Percentiles rank a stretch among this genome's conserved stretches.
Evolutionary conservation across 2,329 filamentous ascomycete genomes (phyloP).

Genomic region (Parafenestella ontariensis): DNA sequence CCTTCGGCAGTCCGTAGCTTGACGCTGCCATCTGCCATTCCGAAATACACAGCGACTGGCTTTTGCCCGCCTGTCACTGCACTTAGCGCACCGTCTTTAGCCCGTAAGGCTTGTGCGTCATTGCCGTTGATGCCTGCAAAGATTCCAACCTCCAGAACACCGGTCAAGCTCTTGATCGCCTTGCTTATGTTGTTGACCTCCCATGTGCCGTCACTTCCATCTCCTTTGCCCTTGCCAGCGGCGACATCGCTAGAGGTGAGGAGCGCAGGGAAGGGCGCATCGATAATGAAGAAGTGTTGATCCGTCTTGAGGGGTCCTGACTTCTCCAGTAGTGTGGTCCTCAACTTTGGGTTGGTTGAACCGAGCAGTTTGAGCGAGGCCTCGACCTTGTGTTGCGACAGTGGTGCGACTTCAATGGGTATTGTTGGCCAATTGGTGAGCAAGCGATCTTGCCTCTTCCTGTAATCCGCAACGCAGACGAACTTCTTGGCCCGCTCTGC

Average conservation of each 20-base stretch:
- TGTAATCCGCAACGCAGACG: conserved; percentile 87
- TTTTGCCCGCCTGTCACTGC: conserved; percentile 73
- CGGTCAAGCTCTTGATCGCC: conserved; percentile 79
- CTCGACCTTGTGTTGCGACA: conserved; percentile 80
- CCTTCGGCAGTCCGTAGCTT: conserved; percentile 43
- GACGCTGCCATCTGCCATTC: conserved; percentile 70
- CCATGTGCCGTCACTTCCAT: conserved; percentile 73
- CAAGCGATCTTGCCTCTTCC: conserved; percentile 82
- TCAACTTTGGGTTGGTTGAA: conserved; percentile 71
- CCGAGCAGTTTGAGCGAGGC: conserved; percentile 75
- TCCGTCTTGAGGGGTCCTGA: conserved; percentile 85
- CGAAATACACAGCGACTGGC: conserved; percentile 94
- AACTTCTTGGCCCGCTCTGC: conserved; percentile 85
- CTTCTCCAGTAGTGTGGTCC: conserved; percentile 76
- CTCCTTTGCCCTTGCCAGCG: conserved; percentile 52
- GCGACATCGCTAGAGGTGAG: conserved; percentile 66
- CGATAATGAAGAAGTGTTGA: conserved; percentile 87
- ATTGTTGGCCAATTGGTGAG: conserved; percentile 80
- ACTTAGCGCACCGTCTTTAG: conserved; percentile 35
- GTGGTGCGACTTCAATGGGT: conserved; percentile 91
- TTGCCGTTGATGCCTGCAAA: conserved; percentile 84
- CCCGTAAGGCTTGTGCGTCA: conserved; percentile 63
- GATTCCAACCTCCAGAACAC: conserved; percentile 89
- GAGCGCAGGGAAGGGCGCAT: conserved; percentile 82
- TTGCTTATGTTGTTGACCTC: conserved; percentile 77